Percentiles rank a stretch among this genome's conserved stretches.
phyloP scores from a whole-genome alignment of 1,139 yeast genomes.

The Entelexis paramagnoliae region DNA sequence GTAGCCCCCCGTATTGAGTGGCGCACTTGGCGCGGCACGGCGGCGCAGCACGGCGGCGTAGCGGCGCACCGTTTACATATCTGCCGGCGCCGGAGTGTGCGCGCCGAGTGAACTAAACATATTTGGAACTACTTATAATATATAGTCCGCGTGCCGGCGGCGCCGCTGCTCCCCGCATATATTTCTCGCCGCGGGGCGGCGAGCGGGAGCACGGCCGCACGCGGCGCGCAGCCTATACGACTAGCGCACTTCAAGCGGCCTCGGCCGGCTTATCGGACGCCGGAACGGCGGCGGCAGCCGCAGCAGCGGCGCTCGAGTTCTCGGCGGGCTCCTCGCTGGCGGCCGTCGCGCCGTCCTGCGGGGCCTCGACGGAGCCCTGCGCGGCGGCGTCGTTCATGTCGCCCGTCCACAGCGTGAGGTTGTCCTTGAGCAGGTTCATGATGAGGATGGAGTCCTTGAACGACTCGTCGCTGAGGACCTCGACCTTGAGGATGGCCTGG shows the following conservation, averaged over 20 bases:
- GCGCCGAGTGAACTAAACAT: background rate
- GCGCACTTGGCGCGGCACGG: too few species aligned
- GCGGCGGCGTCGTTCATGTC: slow-evolving; percentile 26
- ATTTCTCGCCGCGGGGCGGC: background rate
- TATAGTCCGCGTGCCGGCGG: background rate
- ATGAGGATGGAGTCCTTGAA: slow-evolving; percentile 97
- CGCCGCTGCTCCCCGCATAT: background rate
- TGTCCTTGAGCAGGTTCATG: slow-evolving; percentile 98
- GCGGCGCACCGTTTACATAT: too few species aligned
- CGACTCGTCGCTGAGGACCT: slow-evolving; percentile 94
- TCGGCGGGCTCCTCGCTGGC: slow-evolving; percentile 16
- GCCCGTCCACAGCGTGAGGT: slow-evolving; percentile 81
- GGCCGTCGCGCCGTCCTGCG: slow-evolving; percentile 13
- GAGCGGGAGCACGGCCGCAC: background rate
- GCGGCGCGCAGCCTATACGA: background rate
- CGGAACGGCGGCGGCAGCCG: slow-evolving; percentile 19
- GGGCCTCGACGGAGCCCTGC: slow-evolving; percentile 20
- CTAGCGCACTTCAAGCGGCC: background rate
- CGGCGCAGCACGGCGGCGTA: too few species aligned
- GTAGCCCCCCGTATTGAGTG: too few species aligned
- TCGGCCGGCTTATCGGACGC: slow-evolving; percentile 7
- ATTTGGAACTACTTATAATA: background rate
- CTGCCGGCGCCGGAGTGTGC: too few species aligned
- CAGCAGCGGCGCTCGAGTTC: slow-evolving; percentile 17
- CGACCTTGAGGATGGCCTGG: slow-evolving; percentile 98